phyloP scores from a whole-genome alignment of 2,329 filamentous ascomycete genomes.

The Beauveria sp. region DNA sequence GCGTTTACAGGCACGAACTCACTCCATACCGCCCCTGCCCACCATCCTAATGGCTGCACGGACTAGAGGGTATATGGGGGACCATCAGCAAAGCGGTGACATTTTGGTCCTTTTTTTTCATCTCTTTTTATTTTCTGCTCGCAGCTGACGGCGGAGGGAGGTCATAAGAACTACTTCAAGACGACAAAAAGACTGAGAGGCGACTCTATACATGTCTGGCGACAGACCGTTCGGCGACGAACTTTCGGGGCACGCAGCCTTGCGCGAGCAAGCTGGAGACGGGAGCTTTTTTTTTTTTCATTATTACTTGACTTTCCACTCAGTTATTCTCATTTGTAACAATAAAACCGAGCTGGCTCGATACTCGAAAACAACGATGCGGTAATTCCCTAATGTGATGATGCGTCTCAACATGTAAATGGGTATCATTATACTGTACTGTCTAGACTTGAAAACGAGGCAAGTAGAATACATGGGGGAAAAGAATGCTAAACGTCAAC shows the following conservation, averaged over 20 bases:
- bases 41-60: background rate
- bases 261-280: background rate
- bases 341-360: constrained; percentile 8
- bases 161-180: background rate
- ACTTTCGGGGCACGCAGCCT: background rate
- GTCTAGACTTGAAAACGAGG: background rate
- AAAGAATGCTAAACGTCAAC: constrained; percentile 13
- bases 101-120: background rate
- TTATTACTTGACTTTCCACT: background rate
- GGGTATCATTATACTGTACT: background rate
- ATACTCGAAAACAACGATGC: background rate
- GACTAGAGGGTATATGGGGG: background rate
- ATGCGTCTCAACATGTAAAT: background rate
- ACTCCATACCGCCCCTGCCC: background rate
- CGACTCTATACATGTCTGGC: constrained; percentile 22
- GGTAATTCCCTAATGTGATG: background rate
- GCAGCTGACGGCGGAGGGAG: background rate
- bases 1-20: background rate
- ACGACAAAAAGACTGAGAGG: constrained; percentile 15
- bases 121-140: background rate
- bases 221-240: constrained; percentile 26
- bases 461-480: background rate
- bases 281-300: constrained; percentile 11
- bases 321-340: constrained; percentile 2
- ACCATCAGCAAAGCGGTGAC: background rate